Percentiles rank a stretch among this genome's conserved stretches.
These are phyloP conservation scores for Tylopilus balloui DNA, from an alignment of 768 basidiomycete species.

Conservation along the genomic window DNA sequence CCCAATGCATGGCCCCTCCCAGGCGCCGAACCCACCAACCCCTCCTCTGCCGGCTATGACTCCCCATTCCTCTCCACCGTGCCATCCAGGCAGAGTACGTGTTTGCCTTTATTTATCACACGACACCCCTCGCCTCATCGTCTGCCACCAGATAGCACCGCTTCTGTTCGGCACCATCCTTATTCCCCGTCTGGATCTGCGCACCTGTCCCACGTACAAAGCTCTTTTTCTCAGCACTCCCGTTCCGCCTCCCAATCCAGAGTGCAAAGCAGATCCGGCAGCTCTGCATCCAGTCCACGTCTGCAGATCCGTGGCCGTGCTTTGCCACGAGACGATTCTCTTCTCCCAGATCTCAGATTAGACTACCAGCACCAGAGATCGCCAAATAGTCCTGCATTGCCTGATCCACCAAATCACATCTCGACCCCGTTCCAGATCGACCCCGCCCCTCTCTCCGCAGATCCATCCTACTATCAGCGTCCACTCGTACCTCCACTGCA, in stretches of 20 bases:
- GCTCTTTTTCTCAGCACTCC: constrained; percentile 28
- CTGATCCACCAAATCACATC: constrained; percentile 14
- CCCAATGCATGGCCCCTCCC: constrained; percentile 19
- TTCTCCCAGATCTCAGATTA: constrained; percentile 21
- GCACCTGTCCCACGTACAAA: constrained; percentile 36
- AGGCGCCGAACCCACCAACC: constrained; percentile 22
- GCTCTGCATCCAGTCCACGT: constrained; percentile 48
- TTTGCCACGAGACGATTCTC: constrained; percentile 39
- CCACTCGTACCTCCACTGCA: constrained; percentile 17
- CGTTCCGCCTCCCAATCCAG: constrained; percentile 42
- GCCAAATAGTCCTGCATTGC: constrained; percentile 16
- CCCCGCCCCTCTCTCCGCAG: constrained; percentile 4
- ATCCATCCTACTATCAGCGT: constrained; percentile 17
- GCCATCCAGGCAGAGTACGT: constrained; percentile 37
- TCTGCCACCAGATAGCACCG: constrained; percentile 21
- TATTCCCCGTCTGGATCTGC: constrained; percentile 31
- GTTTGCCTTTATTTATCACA: constrained; percentile 14
- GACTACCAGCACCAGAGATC: constrained; percentile 16
- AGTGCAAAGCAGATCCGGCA: constrained; percentile 42
- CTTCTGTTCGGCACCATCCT: constrained; percentile 28
- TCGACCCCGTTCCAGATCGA: constrained; percentile 16
- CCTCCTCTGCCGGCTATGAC: constrained; percentile 37
- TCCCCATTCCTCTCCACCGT: constrained; percentile 27
- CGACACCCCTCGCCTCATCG: constrained; percentile 6
- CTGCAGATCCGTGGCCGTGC: constrained; percentile 37